Evolutionary conservation across 208 protist genomes (phyloP).

Genomic region (Histomonas meleagridis): DNA sequence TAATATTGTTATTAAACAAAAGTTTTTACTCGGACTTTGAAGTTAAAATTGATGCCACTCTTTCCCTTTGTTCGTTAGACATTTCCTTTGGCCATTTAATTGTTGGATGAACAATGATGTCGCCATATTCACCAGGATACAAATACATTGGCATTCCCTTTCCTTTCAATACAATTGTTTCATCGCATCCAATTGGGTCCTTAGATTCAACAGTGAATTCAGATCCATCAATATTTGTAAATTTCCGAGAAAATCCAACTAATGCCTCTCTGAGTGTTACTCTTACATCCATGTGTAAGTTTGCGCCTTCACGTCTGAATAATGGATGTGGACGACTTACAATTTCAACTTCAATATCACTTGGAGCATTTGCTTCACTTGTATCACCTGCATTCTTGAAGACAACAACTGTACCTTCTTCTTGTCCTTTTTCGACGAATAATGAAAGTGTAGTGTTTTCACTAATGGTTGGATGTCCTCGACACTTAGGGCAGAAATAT

Average conservation of each 20-base stretch:
- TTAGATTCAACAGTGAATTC: neutral
- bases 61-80: neutral
- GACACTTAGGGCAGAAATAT: neutral
- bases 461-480: neutral
- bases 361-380: neutral
- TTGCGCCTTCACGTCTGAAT: neutral
- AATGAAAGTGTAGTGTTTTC: neutral
- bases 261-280: neutral
- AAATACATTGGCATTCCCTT: slow-evolving; percentile 1
- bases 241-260: neutral
- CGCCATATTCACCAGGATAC: neutral
- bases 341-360: slow-evolving; percentile 27
- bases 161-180: neutral
- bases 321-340: neutral
- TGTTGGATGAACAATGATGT: neutral
- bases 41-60: too few species aligned
- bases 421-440: neutral
- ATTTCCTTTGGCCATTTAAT: neutral
- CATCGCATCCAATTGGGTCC: neutral
- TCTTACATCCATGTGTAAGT: neutral
- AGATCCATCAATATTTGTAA: neutral
- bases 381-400: neutral
- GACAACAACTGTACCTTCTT: neutral
- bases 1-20: too few species aligned
- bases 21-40: too few species aligned